phyloP scores from a whole-genome alignment of 2,329 filamentous ascomycete species.

The Clarireedia homoeocarpa region DNA sequence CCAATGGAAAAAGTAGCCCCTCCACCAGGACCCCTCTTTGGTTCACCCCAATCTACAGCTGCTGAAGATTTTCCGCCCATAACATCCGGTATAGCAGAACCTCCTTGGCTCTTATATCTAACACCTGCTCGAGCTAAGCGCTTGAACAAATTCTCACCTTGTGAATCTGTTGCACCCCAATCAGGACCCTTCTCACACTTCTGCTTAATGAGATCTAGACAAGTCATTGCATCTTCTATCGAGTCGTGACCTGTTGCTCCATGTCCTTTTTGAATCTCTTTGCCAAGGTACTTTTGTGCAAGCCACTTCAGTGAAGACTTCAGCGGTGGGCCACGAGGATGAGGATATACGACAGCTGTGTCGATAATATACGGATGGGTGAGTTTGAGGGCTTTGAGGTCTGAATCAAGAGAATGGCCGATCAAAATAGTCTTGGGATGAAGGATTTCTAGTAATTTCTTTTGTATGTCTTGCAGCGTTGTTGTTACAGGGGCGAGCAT shows the following conservation, averaged over 20 bases:
- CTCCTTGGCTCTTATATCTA: conserved; percentile 53
- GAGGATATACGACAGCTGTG: conserved; percentile 82
- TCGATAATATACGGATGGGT: conserved; percentile 92
- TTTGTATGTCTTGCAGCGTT: conserved; percentile 74
- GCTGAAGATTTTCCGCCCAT: conserved; percentile 55
- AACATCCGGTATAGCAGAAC: conserved; percentile 46
- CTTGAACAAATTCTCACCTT: conserved; percentile 83
- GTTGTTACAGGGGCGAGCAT: conserved; percentile 81
- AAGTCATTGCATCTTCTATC: conserved; percentile 84
- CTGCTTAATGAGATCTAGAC: conserved; percentile 85
- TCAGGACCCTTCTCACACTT: conserved; percentile 88
- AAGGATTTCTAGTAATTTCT: conserved; percentile 64
- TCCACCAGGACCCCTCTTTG: conserved; percentile 50
- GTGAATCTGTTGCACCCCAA: conserved; percentile 75
- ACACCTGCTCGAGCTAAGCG: conserved; percentile 61
- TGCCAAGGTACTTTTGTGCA: conserved; percentile 73
- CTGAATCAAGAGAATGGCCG: conserved; percentile 75
- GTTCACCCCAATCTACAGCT: conserved; percentile 85
- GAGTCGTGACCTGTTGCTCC: conserved; percentile 66
- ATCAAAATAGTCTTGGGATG: conserved; percentile 66
- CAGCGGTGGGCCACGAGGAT: conserved; percentile 79
- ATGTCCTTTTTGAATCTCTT: conserved; percentile 77
- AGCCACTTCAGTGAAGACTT: conserved; percentile 91
- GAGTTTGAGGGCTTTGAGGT: conserved; percentile 75
- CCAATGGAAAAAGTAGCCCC: conserved; percentile 49